Percentiles rank a stretch among this genome's conserved stretches.
Conservation (phyloP, 495 filamentous ascomycete species). For the Penicillium chermesinum region DNA sequence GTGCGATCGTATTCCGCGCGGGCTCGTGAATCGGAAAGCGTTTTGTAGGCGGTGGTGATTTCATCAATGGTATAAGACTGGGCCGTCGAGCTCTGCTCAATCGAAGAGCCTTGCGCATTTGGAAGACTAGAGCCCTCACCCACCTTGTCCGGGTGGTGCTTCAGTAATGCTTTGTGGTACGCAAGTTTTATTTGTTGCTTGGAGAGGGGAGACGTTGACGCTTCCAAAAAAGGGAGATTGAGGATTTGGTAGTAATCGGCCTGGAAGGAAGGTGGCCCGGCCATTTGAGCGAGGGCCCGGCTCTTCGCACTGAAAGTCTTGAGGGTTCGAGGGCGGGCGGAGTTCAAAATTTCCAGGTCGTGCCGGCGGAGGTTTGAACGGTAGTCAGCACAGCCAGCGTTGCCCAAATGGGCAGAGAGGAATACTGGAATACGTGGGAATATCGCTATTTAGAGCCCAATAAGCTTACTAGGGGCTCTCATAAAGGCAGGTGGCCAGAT, state of each 20-base stretch:
- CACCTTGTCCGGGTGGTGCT: conserved; percentile 77
- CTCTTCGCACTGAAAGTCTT: background rate
- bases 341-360: background rate
- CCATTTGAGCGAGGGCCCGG: conserved; percentile 14
- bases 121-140: background rate
- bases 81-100: background rate
- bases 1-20: conserved; percentile 63
- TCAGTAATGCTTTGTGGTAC: conserved; percentile 73
- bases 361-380: background rate
- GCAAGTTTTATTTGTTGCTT: conserved; percentile 61
- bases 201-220: background rate
- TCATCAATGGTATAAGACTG: conserved; percentile 62
- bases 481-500: no score
- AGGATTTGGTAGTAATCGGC: conserved; percentile 52
- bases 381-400: conserved; percentile 2
- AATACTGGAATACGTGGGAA: no score
- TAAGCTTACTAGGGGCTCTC: no score
- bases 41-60: conserved; percentile 70
- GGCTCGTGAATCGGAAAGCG: conserved; percentile 53
- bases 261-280: conserved; percentile 6
- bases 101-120: background rate
- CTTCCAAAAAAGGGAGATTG: conserved; percentile 35
- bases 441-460: no score
- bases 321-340: background rate
- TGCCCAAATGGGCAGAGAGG: background rate